Percentiles rank a stretch among this genome's conserved stretches.
Evolutionary conservation across 1,284 basidiomycete genomes (phyloP).

Genomic region (Phlebopus sp.): DNA sequence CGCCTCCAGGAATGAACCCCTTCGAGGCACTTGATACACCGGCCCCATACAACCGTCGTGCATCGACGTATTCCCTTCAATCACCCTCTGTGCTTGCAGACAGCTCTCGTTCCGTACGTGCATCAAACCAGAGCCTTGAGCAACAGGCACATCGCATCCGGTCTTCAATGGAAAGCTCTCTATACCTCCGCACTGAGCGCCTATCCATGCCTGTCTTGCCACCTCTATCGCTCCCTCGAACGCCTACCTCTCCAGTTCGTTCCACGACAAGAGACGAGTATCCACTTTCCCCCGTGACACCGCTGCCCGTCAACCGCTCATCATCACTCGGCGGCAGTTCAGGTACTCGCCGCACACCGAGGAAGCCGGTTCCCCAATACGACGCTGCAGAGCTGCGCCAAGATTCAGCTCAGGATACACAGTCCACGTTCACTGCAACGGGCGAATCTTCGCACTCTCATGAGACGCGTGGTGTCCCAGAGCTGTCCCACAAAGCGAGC

Average conservation of each 20-base stretch:
- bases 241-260: constrained; percentile 11
- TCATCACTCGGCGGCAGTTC: constrained; percentile 20
- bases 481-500: constrained; percentile 23
- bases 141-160: constrained; percentile 30
- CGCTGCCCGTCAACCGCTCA: constrained; percentile 22
- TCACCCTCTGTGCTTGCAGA: constrained; percentile 4
- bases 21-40: constrained; percentile 22
- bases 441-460: constrained; percentile 32
- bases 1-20: constrained; percentile 16
- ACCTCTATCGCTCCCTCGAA: constrained; percentile 15
- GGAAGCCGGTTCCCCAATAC: constrained; percentile 48
- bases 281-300: constrained; percentile 17
- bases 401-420: constrained; percentile 17
- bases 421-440: constrained; percentile 21
- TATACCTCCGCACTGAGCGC: constrained; percentile 25
- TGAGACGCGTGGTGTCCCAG: constrained; percentile 19
- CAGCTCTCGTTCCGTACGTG: constrained; percentile 13
- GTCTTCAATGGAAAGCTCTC: constrained; percentile 30
- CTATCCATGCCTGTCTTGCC: constrained; percentile 29
- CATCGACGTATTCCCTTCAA: constrained; percentile 19
- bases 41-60: constrained; percentile 16
- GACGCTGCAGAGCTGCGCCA: constrained; percentile 29
- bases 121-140: constrained; percentile 21
- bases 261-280: constrained; percentile 21
- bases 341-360: constrained; percentile 30